Evolutionary conservation across 2,329 filamentous ascomycete species (phyloP).

Genomic region (Calonectria naviculata): DNA sequence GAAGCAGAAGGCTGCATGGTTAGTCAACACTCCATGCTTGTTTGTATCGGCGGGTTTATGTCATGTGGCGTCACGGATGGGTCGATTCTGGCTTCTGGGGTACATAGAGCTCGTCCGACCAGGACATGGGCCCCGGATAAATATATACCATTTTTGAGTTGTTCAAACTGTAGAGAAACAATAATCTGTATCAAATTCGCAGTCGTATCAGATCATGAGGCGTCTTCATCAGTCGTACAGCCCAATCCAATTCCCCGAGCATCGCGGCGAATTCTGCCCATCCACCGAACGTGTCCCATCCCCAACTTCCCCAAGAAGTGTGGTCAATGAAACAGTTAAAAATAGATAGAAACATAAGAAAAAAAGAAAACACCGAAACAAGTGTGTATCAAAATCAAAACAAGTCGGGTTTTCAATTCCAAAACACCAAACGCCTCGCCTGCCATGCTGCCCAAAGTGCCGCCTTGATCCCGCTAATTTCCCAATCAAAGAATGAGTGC

Average conservation of each 20-base stretch:
- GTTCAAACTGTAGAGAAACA: conserved; percentile 20
- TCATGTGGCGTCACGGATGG: conserved; percentile 42
- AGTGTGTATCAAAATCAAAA: conserved; percentile 2
- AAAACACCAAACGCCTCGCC: conserved; percentile 30
- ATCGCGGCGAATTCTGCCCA: conserved; percentile 20
- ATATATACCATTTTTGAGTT: conserved; percentile 28
- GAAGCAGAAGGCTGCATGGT: not conserved
- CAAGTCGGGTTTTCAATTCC: conserved; percentile 12
- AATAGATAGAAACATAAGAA: conserved; percentile 7
- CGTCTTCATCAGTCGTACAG: conserved; percentile 34
- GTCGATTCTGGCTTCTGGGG: conserved; percentile 37
- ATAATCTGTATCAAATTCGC: conserved; percentile 32
- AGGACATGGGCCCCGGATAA: conserved; percentile 18
- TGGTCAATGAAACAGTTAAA: not conserved
- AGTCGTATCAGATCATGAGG: conserved; percentile 36
- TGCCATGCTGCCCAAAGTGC: conserved; percentile 19
- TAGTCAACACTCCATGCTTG: conserved; percentile 8
- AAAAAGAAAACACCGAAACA: conserved; percentile 23
- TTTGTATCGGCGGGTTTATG: conserved; percentile 5
- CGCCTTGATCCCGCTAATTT: conserved; percentile 18
- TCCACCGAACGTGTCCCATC: conserved; percentile 29
- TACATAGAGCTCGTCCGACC: conserved; percentile 33
- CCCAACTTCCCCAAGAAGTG: conserved; percentile 9
- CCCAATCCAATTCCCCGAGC: conserved; percentile 20
- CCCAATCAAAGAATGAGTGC: not conserved